A percentile compares a stretch with the other conserved stretches of the same genome.
Evolutionary conservation across 2,329 filamentous ascomycete genomes (phyloP).

Genomic region (Fusarium xyrophilum): DNA sequence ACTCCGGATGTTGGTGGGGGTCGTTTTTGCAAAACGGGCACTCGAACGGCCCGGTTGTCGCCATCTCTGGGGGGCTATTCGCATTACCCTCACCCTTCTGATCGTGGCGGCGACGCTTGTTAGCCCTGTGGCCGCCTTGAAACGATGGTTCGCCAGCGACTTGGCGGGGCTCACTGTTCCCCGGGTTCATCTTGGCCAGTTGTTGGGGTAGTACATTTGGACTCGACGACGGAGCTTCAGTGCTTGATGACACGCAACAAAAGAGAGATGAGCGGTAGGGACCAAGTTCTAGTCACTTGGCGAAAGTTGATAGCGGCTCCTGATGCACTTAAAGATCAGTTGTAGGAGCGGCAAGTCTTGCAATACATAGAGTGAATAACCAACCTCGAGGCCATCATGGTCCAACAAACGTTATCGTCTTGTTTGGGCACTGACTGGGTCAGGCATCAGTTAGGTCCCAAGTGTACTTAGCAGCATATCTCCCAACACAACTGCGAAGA

Average conservation of each 20-base stretch:
- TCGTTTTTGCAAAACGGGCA: background rate
- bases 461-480: background rate
- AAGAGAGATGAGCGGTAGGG: accelerated
- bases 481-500: background rate
- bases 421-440: background rate
- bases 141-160: background rate
- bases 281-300: accelerated
- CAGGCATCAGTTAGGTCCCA: background rate
- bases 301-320: accelerated
- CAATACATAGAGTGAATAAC: background rate
- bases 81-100: background rate
- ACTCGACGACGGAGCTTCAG: accelerated
- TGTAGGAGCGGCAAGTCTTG: background rate
- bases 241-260: too few species aligned
- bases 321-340: background rate
- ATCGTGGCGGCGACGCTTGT: background rate
- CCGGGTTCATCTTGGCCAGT: background rate
- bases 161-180: background rate
- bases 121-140: background rate
- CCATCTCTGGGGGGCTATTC: background rate
- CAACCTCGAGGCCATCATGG: background rate
- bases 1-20: too few species aligned
- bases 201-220: background rate
- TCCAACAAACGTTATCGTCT: too few species aligned
- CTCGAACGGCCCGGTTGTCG: accelerated